phyloP scores from a whole-genome alignment of 176 grass and related monocot genomes.

The Luzula sylvatica region DNA sequence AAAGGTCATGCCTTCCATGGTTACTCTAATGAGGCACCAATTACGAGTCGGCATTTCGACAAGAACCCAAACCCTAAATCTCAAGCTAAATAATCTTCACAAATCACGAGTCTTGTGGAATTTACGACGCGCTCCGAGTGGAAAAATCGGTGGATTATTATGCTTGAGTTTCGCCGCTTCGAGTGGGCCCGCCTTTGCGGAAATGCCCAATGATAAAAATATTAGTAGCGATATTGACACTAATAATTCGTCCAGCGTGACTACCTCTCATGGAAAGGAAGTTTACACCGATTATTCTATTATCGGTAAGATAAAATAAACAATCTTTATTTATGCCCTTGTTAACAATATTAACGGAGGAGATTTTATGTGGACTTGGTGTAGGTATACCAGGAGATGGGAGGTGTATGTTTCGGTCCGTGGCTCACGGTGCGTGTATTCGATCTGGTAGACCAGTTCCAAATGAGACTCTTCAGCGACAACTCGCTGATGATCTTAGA shows the following conservation, averaged over 20 bases:
- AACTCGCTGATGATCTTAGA: constrained; percentile 83
- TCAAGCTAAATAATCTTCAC: constrained; percentile 35
- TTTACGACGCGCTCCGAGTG: constrained; percentile 26
- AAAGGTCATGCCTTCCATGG: constrained; percentile 35
- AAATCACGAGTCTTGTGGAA: constrained; percentile 47
- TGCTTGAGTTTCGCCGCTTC: constrained; percentile 56
- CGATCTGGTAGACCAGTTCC: constrained; percentile 39
- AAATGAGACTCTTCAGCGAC: constrained; percentile 56
- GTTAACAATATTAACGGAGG: background rate
- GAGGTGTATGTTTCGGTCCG: constrained; percentile 71
- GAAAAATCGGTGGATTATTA: constrained; percentile 48
- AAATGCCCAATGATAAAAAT: constrained; percentile 33
- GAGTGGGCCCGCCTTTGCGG: constrained; percentile 33
- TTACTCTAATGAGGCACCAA: constrained; percentile 42
- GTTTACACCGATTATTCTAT: constrained; percentile 85
- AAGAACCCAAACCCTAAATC: constrained; percentile 35
- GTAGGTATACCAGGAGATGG: constrained; percentile 88
- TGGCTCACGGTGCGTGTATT: constrained; percentile 65
- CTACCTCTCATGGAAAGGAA: constrained; percentile 55
- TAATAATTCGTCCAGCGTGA: constrained; percentile 21
- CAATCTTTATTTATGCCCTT: background rate
- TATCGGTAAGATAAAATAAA: constrained; percentile 41
- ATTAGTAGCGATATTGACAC: constrained; percentile 8
- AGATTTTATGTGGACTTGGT: constrained; percentile 12
- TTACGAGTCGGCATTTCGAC: constrained; percentile 44